These are phyloP conservation scores for Corylus avellana DNA, from an alignment of 306 rosid genomes.

Conservation along the genomic window DNA sequence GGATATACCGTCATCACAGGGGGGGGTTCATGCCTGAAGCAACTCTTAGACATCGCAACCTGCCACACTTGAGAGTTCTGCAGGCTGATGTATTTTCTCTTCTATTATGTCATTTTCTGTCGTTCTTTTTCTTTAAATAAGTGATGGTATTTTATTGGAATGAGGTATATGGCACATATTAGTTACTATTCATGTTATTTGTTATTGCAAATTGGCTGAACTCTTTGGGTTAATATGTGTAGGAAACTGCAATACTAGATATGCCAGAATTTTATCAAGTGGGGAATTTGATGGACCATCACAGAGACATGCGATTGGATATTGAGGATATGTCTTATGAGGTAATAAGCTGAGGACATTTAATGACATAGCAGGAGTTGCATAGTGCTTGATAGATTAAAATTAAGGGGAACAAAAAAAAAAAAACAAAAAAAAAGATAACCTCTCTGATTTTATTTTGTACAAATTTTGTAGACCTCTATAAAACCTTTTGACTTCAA, in stretches of 20 bases:
- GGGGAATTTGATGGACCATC: constrained; percentile 67
- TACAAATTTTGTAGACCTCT: neutral
- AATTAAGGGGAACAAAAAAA: too few species aligned
- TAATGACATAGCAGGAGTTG: constrained; percentile 4
- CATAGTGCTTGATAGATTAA: too few species aligned
- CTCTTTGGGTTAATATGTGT: constrained; percentile 20
- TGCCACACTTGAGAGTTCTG: constrained; percentile 65
- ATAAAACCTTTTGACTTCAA: constrained; percentile 20
- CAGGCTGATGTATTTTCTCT: constrained; percentile 70
- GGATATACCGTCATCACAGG: constrained; percentile 67
- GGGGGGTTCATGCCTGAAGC: constrained; percentile 46
- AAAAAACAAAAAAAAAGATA: neutral
- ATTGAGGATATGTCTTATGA: constrained; percentile 98
- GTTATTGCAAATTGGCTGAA: constrained; percentile 16
- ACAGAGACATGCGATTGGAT: constrained; percentile 95
- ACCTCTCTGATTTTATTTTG: neutral
- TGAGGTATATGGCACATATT: neutral
- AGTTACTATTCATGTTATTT: neutral
- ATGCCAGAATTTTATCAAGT: constrained; percentile 56
- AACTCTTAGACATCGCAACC: constrained; percentile 58
- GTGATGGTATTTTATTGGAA: neutral
- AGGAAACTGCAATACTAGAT: constrained; percentile 90
- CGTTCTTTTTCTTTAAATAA: neutral
- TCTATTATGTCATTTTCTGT: constrained; percentile 8
- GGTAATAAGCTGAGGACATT: constrained; percentile 52